Evolutionary conservation across 768 basidiomycete genomes (phyloP), one percentile per base, ranked within the genome.

Genomic region (Amanita muscaria): DNA sequence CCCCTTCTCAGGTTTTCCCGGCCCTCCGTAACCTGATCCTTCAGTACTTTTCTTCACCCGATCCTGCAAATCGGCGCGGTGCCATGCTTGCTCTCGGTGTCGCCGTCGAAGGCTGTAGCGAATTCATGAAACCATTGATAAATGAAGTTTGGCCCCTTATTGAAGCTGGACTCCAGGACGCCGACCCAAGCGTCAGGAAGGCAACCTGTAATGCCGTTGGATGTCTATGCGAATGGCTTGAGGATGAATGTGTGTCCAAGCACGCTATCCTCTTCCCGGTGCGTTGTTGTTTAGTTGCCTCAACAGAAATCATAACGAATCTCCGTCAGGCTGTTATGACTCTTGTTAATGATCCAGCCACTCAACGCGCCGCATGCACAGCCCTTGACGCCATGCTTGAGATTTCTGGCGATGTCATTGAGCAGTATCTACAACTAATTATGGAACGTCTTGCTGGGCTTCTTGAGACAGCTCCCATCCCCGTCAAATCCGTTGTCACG

Each of bases 41-140:
- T 50, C 75, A 84, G 45, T 97, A 93, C 65, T 88, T 92, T 66
- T 68, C 73, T 5, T 92, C 90, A 2, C 63, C 79, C 5, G 83
- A 97, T 52, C 75, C 90, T 0, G 68, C 74, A 42, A 68, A 80
- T 56, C 83, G 96, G 24, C 92, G 94, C 42, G 88, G 88, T 38
- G 94, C 92, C 6, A 83, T 98, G 68, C 88, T 94, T 56, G 88
- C 93, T 1, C 80, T 99, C 40, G 96, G 96, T 51, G 89, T 98
- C 40, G 80, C 83, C 35, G 91, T 98, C 47, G 96, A 99, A 62
- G 96, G 96, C 14, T 97, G 94, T 70, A 89, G 86, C 66, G 93
- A 98, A 69, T 98, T 70, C 67, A 97, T 99, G 79, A 89, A 90
- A 25, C 90, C 93, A 7, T 74, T 91, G 53, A 90, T 99, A 76